Percentiles rank a stretch among this genome's conserved stretches.
Conservation (phyloP, 1,284 basidiomycete genomes). For the Marasmius oreades region DNA sequence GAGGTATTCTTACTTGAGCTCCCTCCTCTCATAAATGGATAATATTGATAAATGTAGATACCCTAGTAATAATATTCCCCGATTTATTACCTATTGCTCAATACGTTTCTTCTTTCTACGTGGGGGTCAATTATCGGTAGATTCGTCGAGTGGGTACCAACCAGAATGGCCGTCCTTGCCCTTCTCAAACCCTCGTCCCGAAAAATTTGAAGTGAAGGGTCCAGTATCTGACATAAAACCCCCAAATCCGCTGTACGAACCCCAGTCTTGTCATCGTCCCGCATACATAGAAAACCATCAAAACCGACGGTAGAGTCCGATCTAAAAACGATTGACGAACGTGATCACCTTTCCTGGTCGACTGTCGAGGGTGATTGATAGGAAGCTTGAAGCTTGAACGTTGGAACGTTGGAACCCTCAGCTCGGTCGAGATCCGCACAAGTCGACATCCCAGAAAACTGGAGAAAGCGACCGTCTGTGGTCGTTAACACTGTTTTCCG, state of each 20-base stretch:
- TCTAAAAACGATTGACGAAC: not conserved
- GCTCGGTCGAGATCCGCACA: conserved; percentile 10
- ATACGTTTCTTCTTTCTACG: not conserved
- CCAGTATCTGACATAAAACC: conserved; percentile 16
- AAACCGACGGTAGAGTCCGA: conserved; percentile 3
- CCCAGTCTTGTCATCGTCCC: not conserved
- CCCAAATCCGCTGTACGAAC: conserved; percentile 6
- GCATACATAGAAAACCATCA: conserved; percentile 6
- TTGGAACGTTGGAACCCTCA: too few relatives aligned
- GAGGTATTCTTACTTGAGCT: conserved; percentile 22
- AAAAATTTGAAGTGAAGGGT: conserved; percentile 15
- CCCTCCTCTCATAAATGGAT: too few relatives aligned
- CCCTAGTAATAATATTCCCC: too few relatives aligned
- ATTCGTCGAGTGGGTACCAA: not conserved
- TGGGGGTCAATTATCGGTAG: not conserved
- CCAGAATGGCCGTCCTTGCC: not conserved
- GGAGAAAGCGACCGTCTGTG: conserved; percentile 17
- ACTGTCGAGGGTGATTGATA: not conserved
- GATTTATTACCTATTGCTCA: not conserved
- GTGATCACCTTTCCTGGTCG: not conserved
- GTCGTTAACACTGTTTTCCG: conserved; percentile 13
- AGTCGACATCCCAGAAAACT: conserved; percentile 15
- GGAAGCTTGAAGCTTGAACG: too few relatives aligned
- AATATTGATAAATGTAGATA: too few relatives aligned
- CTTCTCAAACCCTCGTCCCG: conserved; percentile 3